Evolutionary conservation across 176 grass and related monocot genomes (phyloP), one percentile per base, ranked within the genome.

Genomic region (Oryza longistaminata): DNA sequence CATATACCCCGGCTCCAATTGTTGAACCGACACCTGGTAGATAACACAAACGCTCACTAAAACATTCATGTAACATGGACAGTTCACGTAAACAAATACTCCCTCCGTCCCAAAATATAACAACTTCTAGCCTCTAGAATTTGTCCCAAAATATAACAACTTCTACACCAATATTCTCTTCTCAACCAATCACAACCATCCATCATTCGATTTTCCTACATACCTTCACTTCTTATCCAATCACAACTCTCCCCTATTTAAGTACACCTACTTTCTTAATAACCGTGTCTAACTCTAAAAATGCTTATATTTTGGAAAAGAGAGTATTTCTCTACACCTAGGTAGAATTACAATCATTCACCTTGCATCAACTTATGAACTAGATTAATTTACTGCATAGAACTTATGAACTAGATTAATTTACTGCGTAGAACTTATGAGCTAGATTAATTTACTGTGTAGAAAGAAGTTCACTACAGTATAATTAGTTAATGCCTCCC

Each of bases 1-100:
- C 93, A 83, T 95, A 95, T 17, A 95, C 93, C 49, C 93, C 93
- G 48, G 93, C 93, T 83, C 93, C 93, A 64, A 95, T 92, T 21
- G 93, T 95, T 16, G 90, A 87, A 53, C 90, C 93, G 6, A 95
- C 93, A 71, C 93, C 93, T 92, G 88, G 82, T 83, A 76, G 64
- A 83, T 39, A 76, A 73, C 33, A 77, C 6, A 62, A 74, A 68
- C 7, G 15, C 29, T 75, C 76, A 46, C 64, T 6, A 66, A 14
- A 73, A 69, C 0, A 43, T 66, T 8, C 11, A 64, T 82, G 49
- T 14, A 70, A 61, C 34, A 74, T 43, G 66, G n/a, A 16, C 21
- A 53, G 66, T 43, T 19, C 44, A 84, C 6, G 52, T 12, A 69
- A 68, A 71, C 21, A 71, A 45, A 22, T 16, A 31, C 29, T 31